Evolutionary conservation across 164 flowering plant species (phyloP).

Genomic region (Magnolia sinica): DNA sequence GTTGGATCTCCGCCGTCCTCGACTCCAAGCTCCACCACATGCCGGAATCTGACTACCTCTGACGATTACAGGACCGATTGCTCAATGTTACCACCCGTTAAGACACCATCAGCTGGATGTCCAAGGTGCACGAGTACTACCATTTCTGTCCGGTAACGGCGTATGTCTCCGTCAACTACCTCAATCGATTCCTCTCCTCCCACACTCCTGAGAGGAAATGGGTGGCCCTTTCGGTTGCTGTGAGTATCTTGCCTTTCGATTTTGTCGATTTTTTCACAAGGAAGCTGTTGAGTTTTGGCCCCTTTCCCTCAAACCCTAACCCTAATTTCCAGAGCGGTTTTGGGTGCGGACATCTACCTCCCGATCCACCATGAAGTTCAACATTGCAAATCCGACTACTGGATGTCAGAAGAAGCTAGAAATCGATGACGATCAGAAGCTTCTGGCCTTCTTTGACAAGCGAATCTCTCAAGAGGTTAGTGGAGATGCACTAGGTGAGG

Average conservation of each 20-base stretch:
- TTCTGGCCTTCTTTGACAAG: constrained; percentile 40
- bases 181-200: constrained; percentile 61
- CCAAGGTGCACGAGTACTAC: constrained; percentile 49
- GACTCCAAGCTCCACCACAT: constrained; percentile 37
- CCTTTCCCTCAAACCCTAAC: not conserved
- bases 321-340: not conserved
- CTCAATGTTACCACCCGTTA: constrained; percentile 45
- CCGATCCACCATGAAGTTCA: constrained; percentile 19
- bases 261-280: constrained; percentile 45
- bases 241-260: constrained; percentile 67
- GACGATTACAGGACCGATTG: constrained; percentile 30
- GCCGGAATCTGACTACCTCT: constrained; percentile 38
- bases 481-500: constrained; percentile 31
- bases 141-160: constrained; percentile 56
- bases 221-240: constrained; percentile 66
- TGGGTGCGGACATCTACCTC: not conserved
- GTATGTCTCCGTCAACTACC: constrained; percentile 53
- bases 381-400: constrained; percentile 27
- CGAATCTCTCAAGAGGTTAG: constrained; percentile 44
- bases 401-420: constrained; percentile 29
- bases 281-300: constrained; percentile 2
- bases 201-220: constrained; percentile 36
- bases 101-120: constrained; percentile 61
- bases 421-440: constrained; percentile 23
- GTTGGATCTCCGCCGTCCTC: constrained; percentile 22